Conservation (phyloP, 139 green algal species). For the Zygnema circumcarinatum region DNA sequence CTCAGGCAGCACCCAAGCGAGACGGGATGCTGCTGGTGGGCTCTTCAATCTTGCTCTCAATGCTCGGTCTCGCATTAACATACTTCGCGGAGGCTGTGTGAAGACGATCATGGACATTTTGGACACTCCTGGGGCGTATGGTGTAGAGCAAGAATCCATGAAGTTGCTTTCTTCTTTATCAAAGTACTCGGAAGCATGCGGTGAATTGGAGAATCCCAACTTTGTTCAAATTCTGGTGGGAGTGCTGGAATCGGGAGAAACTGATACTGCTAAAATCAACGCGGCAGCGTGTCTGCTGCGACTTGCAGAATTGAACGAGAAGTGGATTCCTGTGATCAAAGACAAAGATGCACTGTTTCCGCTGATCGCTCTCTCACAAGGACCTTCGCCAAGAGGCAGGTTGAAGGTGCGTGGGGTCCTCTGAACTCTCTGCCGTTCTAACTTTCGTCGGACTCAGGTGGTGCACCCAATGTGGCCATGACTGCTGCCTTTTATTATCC, state of each 20-base stretch:
- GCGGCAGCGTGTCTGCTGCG: slow-evolving; percentile 23
- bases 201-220: neutral
- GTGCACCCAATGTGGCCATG: neutral
- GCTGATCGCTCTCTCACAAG: neutral
- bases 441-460: neutral
- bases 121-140: neutral
- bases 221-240: neutral
- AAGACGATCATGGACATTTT: slow-evolving; percentile 15
- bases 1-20: neutral
- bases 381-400: neutral
- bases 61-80: neutral
- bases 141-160: slow-evolving; percentile 25
- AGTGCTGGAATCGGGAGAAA: slow-evolving; percentile 22
- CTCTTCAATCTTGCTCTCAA: slow-evolving; percentile 46
- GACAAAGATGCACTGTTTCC: neutral
- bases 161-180: slow-evolving; percentile 17
- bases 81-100: slow-evolving; percentile 2
- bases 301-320: neutral
- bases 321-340: neutral
- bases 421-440: neutral
- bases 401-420: neutral
- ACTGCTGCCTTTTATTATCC: neutral
- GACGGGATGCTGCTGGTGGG: slow-evolving; percentile 18
- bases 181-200: neutral
- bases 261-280: slow-evolving; percentile 12